Conservation (phyloP, 2,329 filamentous ascomycete genomes). For the Zymoseptoria passerinii region DNA sequence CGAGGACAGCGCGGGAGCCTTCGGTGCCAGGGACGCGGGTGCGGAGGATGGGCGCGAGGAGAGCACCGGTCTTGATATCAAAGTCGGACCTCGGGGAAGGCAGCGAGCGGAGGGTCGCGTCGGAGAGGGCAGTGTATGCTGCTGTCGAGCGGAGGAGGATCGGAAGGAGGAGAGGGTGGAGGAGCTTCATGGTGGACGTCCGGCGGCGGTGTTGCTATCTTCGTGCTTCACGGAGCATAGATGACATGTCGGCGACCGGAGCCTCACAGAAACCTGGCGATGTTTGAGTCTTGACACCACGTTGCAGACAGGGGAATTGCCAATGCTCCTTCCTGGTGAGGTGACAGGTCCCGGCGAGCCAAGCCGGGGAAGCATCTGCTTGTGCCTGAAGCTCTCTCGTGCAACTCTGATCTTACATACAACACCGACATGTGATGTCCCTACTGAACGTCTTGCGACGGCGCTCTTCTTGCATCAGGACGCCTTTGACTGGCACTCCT, state of each 20-base stretch:
- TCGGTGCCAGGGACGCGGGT: conserved; percentile 82
- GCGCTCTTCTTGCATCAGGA: conserved; percentile 2
- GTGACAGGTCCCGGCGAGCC: neutral
- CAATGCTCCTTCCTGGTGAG: neutral
- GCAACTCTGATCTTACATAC: neutral
- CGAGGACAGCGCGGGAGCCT: conserved; percentile 62
- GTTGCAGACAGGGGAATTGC: neutral
- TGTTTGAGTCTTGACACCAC: neutral
- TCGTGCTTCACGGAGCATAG: neutral
- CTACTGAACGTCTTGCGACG: conserved; percentile 11
- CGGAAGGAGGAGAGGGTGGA: conserved; percentile 20
- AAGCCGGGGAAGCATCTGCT: neutral
- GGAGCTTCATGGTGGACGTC: conserved; percentile 17
- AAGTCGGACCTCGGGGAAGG: conserved; percentile 61
- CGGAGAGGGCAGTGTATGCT: conserved; percentile 58
- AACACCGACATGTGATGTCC: conserved; percentile 19
- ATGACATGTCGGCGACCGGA: neutral
- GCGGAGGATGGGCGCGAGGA: conserved; percentile 79
- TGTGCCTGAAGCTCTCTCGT: neutral
- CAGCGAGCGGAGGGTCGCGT: conserved; percentile 63
- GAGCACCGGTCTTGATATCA: conserved; percentile 63
- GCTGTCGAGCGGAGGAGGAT: conserved; percentile 25
- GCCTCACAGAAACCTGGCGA: neutral
- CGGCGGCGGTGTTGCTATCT: neutral
- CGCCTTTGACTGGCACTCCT: neutral